phyloP scores from a whole-genome alignment of 192 early-diverging fungal genomes.

The Spizellomyces sp. region DNA sequence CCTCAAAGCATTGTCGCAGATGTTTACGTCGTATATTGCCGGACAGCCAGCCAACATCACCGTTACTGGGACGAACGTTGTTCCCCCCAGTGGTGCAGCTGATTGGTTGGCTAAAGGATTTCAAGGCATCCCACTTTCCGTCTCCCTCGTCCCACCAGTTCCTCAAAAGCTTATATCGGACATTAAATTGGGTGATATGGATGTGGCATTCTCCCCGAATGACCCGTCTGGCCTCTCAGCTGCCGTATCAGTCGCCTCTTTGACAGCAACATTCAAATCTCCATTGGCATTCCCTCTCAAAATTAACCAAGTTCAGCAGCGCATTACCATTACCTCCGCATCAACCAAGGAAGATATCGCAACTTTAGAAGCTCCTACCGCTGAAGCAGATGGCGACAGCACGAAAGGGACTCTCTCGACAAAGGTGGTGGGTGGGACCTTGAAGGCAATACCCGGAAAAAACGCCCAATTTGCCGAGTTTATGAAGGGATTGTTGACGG shows the following conservation, averaged over 20 bases:
- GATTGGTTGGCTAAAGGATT: background rate
- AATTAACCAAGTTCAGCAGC: background rate
- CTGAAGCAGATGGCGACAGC: conserved; percentile 1
- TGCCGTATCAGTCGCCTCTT: conserved; percentile 2
- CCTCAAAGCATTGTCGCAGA: conserved; percentile 1
- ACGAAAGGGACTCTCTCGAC: background rate
- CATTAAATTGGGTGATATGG: conserved; percentile 4
- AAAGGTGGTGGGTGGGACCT: background rate
- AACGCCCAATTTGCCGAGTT: conserved; percentile 3
- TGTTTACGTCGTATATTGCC: conserved; percentile 4
- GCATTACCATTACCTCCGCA: background rate
- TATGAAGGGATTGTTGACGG: background rate
- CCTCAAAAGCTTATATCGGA: background rate
- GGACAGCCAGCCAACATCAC: background rate
- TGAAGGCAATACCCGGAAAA: conserved; percentile 3
- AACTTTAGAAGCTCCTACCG: background rate
- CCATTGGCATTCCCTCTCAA: background rate
- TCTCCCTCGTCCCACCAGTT: conserved; percentile 2
- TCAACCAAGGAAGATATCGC: background rate
- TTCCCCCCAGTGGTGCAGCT: background rate
- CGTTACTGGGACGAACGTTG: background rate
- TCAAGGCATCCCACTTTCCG: background rate
- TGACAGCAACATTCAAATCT: background rate
- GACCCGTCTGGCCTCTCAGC: background rate
- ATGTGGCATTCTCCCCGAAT: conserved; percentile 2